Conservation (phyloP, 441 rosid genomes). For the Pelargonium myrrhifolium region DNA sequence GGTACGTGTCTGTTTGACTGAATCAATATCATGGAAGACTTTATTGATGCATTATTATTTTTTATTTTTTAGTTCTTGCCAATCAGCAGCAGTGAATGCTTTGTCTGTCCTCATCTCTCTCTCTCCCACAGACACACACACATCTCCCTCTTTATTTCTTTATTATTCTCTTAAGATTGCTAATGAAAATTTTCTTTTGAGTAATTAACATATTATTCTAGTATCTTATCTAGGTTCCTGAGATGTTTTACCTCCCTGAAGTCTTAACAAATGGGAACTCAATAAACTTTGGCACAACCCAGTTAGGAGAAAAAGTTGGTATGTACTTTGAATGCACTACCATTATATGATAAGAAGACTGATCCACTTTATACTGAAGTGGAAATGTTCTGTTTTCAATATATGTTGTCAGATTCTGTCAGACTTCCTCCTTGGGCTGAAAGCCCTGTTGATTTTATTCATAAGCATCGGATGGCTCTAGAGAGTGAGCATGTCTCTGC, state of each 20-base stretch:
- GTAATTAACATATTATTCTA: constrained; percentile 14
- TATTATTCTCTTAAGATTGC: constrained; percentile 5
- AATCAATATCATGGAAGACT: constrained; percentile 10
- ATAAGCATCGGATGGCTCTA: constrained; percentile 89
- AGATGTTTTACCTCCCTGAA: constrained; percentile 96
- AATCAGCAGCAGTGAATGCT: too few species aligned
- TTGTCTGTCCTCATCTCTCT: too few species aligned
- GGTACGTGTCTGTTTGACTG: constrained; percentile 45
- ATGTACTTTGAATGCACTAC: constrained; percentile 26
- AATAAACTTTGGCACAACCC: constrained; percentile 84
- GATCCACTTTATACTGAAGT: constrained; percentile 12
- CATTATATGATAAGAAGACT: constrained; percentile 18
- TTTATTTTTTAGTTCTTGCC: not conserved
- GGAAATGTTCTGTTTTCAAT: not conserved
- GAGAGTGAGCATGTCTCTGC: constrained; percentile 96
- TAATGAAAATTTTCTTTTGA: constrained; percentile 11
- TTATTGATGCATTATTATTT: constrained; percentile 9
- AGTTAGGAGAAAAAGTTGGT: constrained; percentile 91
- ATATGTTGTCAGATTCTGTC: constrained; percentile 65
- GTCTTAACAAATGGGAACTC: constrained; percentile 82
- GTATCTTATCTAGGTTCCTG: constrained; percentile 68
- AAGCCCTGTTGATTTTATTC: constrained; percentile 88
- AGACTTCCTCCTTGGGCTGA: constrained; percentile 96
- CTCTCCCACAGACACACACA: too few species aligned
- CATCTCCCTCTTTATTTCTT: too few species aligned